Base-by-base conservation (phyloP, 2,329 filamentous ascomycete genomes). In the Mollisia scopiformis region DNA sequence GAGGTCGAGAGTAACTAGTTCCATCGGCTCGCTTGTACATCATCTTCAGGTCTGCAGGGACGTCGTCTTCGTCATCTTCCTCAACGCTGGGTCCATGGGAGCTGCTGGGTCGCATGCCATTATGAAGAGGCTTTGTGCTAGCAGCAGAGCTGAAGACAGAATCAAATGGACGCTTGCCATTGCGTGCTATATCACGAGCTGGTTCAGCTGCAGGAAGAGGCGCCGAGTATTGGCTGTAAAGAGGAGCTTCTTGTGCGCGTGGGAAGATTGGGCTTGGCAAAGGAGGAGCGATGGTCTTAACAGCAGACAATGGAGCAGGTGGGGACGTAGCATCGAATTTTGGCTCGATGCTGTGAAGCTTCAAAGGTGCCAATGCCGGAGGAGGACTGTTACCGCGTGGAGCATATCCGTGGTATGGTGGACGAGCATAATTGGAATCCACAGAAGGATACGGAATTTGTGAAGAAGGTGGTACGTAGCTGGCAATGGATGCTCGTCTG, bases 71-170 rank as follows among this genome's bases (percentile, higher is more conserved):
- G 2, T 72, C 67, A 4, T 68, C 68, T n/a, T 66, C 55, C 14
- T 69, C 64, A 19, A 60, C 52, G 23, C 55, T 37, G 13, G 60
- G 58, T 13, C 65, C 68, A 58, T 66, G 71, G 64, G 43, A 59
- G 35, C 27, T 75, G 68, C 33, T 66, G 57, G 79, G 78, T 28
- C 79, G 76, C 73, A 75, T 75, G 55, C 78, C 78, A 62, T 81
- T 78, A 62, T 75, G 71, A 28, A 80, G 73, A 1, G 76, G 69
- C 43, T 75, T 72, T 3, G 75, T 72, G 47, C 55, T 43, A 3
- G 57, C 27, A n/a, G 75, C 56, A 3, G 62, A 58, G 35, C 39
- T 57, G 59, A 73, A 74, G 19, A 65, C 70, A 23, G 46, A 53
- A 30, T 67, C 66, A 51, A 59, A 72, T 8, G 63, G 50, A 14